Evolutionary conservation across 2,329 filamentous ascomycete species (phyloP).

Genomic region (Ophiostoma ulmi): DNA sequence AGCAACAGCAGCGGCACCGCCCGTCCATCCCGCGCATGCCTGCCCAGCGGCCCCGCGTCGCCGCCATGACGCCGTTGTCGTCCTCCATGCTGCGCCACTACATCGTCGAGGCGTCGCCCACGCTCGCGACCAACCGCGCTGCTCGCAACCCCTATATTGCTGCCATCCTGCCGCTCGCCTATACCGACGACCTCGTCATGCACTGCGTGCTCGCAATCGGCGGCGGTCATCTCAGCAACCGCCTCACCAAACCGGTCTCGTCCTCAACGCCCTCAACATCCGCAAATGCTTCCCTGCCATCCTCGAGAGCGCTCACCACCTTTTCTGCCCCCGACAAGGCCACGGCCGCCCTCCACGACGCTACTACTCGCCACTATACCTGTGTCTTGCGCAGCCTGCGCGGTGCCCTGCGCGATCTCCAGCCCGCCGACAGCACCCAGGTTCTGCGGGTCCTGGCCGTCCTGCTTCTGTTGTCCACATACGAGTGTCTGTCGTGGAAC

Average conservation of each 20-base stretch:
- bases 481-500: conserved; percentile 27
- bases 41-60: conserved; percentile 13
- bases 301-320: background rate
- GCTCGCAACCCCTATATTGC: conserved; percentile 26
- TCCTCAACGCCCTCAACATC: background rate
- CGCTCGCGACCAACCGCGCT: conserved; percentile 20
- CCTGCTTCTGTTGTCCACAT: conserved; percentile 25
- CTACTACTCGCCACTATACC: conserved; percentile 27
- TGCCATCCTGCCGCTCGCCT: conserved; percentile 28
- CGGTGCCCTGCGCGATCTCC: conserved; percentile 23
- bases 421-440: conserved; percentile 23
- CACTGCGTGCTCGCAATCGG: conserved; percentile 28
- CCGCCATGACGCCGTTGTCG: conserved; percentile 27
- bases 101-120: conserved; percentile 24
- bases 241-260: conserved; percentile 15
- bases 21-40: conserved; percentile 2
- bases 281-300: background rate
- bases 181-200: conserved; percentile 30
- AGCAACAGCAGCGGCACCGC: background rate
- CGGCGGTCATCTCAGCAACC: conserved; percentile 25
- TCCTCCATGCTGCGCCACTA: conserved; percentile 26
- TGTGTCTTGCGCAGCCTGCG: conserved; percentile 27
- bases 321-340: conserved; percentile 11
- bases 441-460: conserved; percentile 27
- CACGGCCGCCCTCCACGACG: conserved; percentile 24